phyloP scores from a whole-genome alignment of 75 land plant species.

The Pinus taeda region DNA sequence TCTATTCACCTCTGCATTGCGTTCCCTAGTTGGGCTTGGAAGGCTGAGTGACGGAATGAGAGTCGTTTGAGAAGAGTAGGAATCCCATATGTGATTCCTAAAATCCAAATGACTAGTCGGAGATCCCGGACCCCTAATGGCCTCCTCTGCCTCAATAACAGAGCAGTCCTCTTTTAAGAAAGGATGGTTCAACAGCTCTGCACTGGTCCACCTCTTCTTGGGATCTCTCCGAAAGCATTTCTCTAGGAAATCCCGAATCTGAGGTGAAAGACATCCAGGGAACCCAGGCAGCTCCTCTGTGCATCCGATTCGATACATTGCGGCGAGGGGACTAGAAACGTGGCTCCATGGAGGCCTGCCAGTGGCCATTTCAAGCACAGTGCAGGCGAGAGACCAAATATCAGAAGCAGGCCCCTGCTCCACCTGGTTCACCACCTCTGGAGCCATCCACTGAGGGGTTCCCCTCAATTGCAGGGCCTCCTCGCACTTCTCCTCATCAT shows the following conservation, averaged over 20 bases:
- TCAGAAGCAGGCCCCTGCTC: conserved; percentile 36
- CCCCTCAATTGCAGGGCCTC: conserved; percentile 6
- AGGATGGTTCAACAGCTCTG: conserved; percentile 37
- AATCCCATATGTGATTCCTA: not conserved
- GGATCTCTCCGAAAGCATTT: conserved; percentile 40
- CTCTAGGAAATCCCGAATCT: conserved; percentile 31
- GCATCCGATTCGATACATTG: conserved; percentile 10
- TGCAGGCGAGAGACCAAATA: conserved; percentile 23
- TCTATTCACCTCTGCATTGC: not conserved
- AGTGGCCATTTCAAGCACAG: too few relatives aligned
- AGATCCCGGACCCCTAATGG: not conserved
- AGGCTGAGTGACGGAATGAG: not conserved
- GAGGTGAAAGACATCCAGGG: conserved; percentile 18
- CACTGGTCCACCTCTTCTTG: conserved; percentile 21
- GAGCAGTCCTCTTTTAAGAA: conserved; percentile 10
- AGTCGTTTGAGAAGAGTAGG: not conserved
- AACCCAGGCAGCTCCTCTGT: conserved; percentile 28
- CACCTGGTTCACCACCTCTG: conserved; percentile 32
- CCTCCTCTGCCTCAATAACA: not conserved
- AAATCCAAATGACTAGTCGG: not conserved
- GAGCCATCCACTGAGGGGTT: conserved; percentile 60
- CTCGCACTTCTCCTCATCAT: conserved; percentile 5
- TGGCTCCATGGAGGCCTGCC: too few relatives aligned
- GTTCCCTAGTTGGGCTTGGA: not conserved
- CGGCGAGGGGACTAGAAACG: too few relatives aligned